Evolutionary conservation across 352 stramenopile species (phyloP), one percentile per base, ranked within the genome.

Genomic region (Globisporangium alternatum): DNA sequence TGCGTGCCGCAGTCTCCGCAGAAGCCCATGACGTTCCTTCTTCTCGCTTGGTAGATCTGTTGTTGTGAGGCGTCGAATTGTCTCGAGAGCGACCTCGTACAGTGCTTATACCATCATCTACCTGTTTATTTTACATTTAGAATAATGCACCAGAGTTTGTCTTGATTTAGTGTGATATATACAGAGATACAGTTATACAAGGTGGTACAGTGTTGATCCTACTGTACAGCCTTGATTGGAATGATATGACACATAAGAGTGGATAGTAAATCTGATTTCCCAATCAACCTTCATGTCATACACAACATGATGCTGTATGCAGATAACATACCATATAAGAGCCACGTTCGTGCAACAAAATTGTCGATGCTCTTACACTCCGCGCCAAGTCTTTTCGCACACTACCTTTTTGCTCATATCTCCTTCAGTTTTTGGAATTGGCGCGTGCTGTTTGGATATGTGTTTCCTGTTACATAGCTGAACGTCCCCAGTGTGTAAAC

Each of bases 1-100:
- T 80, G 75, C 3, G 80, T 81, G 69, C 86, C 86, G 67, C 86
- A 95, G 67, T 93, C 83, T 66, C 86, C 86, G 66, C 86, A 95
- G 71, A 95, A 95, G 58, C 80, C 81, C 86, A 95, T 95, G 60
- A 17, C 17, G 5, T 31, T 12, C 2, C 17, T 43, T 35, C n/a
- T 22, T 35, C 35, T 30, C n/a, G 3, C 3, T 7, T 28, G 33
- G 7, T 44, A 41, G 6, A 19, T 37, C 19, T 56, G 28, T 39
- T 21, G 19, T n/a, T 41, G 25, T 56, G 25, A 33, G 15, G 25
- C 49, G 49, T 56, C 28, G 12, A 25, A 37, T 56, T 56, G 51
- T 56, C 7, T 41, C 2, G 19, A 41, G 30, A 56, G 31, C 22
- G 8, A 5, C 15, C 17, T 22, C 39, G 43, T 57, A 57, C 52